Evolutionary conservation across 495 filamentous ascomycete species (phyloP), one percentile per base, ranked within the genome.

Genomic region (Penicillium arizonense): DNA sequence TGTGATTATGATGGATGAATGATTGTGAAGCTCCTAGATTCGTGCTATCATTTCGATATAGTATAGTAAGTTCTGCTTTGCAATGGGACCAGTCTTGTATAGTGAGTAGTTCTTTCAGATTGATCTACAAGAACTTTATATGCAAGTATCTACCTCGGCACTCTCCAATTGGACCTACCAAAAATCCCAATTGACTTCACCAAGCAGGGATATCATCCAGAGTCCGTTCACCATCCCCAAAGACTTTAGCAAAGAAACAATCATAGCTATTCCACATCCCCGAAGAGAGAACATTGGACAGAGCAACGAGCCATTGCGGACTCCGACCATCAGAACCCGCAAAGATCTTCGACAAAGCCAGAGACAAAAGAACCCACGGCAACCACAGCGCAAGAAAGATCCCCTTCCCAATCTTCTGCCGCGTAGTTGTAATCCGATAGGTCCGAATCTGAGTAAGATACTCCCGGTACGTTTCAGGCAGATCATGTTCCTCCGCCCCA

Each of bases 221-320:
- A 11, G 90, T 94, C 69, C 88, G 79, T 82, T 97, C 94, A 13
- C 94, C 94, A 64, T 97, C 88, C 26, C 93, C 91, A 74, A 95
- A 96, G 0, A 88, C 11, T 21, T 49, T 58, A 58, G 80, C 81
- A 46, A 88, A 89, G 21, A 85, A 59, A 2, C 10, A 35, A 73
- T 97, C 93, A 75, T 98, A 96, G 47, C 68, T 80, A 54, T 50
- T 57, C 94, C 94, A 98, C 52, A 91, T 67, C 0, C 66, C 41
- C 21, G 64, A 69, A 40, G 87, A 80, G 1, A 89, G 3, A 4
- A 67, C 56, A 30, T 75, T 76, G 18, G 64, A 67, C 2, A 80
- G 24, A 20, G 41, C 58, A n/a, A 63, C 72, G 41, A 91, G 32
- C 91, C 91, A 96, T 16, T 47, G 42, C 5, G 91, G 90, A 47